phyloP scores from a whole-genome alignment of 1,139 yeast species.

The Sporopachydermia cereana region DNA sequence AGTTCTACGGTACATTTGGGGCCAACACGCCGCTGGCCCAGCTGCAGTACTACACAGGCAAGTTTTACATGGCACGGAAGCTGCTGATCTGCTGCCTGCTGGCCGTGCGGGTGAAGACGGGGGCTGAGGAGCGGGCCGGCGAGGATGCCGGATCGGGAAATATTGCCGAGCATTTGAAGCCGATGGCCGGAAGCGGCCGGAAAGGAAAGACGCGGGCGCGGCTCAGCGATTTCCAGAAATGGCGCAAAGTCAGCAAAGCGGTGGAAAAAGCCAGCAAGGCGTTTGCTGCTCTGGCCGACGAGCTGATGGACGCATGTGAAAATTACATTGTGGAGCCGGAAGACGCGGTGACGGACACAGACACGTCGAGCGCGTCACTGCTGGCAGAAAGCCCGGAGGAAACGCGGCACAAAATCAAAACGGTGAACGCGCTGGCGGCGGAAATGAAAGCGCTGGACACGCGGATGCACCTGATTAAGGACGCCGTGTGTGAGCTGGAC shows the following conservation, averaged over 20 bases:
- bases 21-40: conserved; percentile 18
- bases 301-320: conserved; percentile 1
- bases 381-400: background rate
- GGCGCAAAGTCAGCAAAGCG: conserved; percentile 23
- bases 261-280: conserved; percentile 18
- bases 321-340: background rate
- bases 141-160: conserved; percentile 9
- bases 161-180: background rate
- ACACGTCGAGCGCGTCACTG: background rate
- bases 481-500: conserved; percentile 10
- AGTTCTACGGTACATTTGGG: conserved; percentile 19
- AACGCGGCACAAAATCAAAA: conserved; percentile 14
- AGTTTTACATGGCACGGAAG: conserved; percentile 28
- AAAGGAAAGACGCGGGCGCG: conserved; percentile 1
- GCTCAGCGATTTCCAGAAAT: conserved; percentile 18
- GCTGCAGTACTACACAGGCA: conserved; percentile 22
- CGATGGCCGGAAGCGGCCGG: background rate
- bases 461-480: conserved; percentile 22
- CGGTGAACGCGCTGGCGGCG: conserved; percentile 18
- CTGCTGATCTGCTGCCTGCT: conserved; percentile 30
- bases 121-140: background rate
- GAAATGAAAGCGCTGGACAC: conserved; percentile 25
- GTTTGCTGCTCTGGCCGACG: background rate
- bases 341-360: background rate
- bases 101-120: conserved; percentile 21